Evolutionary conservation across 2,329 filamentous ascomycete genomes (phyloP), one percentile per base, ranked within the genome.

Genomic region (Scedosporium dehoogii): DNA sequence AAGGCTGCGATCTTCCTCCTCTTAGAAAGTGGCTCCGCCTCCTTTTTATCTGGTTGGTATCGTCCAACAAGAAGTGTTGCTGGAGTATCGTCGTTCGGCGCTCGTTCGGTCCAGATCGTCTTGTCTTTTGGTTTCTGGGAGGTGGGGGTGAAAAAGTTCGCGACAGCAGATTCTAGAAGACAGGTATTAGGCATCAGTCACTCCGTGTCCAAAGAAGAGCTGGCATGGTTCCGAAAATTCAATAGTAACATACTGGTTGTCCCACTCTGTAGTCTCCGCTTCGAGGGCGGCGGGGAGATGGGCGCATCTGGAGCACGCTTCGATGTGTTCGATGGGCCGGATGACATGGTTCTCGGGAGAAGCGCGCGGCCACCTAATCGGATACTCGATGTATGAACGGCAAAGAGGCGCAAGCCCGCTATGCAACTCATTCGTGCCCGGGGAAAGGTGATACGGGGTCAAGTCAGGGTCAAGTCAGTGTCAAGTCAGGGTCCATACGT

Each of bases 71-170:
- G 80, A 23, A 97, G 78, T 3, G 88, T 85, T 3, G 78, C 75
- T 0, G 77, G 78, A 1, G 73, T 72, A 61, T 80, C 76, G 6
- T 81, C 75, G 58, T 76, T 69, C 0, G 78, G 76, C 2, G 88
- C 71, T 78, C 87, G 72, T 83, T 88, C 75, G 79, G 79, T 73
- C 91, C 94, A 97, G 9, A 75, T 78, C 59, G 90, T 85, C 63
- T 83, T 84, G 59, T 92, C 87, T 14, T 90, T 90, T 38, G 88
- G 85, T 72, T 96, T 97, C 72, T 96, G 85, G 0, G 92, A 97
- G 0, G 82, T 72, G 0, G 92, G 92, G 0, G 87, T 96, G 75
- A 97, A 97, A 78, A 97, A 97, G 61, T 83, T 91, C 21, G 89
- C 83, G 1, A 96, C 85, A 1, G 88, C 85, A 64, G 75, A 85